These are phyloP conservation scores for Hibiscus tridactylites DNA, from an alignment of 345 rosid genomes.

Conservation along the genomic window DNA sequence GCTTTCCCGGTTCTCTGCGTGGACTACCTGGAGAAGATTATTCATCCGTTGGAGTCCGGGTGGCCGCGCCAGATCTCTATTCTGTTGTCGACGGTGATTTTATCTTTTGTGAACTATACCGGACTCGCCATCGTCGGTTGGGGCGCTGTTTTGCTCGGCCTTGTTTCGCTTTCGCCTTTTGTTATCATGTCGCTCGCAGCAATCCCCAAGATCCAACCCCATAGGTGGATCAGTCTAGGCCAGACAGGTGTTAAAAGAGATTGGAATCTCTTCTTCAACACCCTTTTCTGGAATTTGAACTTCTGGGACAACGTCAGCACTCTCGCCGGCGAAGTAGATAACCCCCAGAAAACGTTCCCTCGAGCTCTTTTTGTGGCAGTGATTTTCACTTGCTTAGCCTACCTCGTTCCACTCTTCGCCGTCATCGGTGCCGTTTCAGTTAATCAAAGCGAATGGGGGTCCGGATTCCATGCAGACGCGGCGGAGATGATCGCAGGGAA, in stretches of 20 bases:
- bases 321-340: constrained; percentile 67
- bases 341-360: constrained; percentile 64
- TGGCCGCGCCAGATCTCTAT: constrained; percentile 44
- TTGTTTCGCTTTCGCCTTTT: constrained; percentile 71
- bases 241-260: constrained; percentile 45
- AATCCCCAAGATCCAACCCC: constrained; percentile 58
- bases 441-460: constrained; percentile 36
- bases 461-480: constrained; percentile 66
- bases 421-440: constrained; percentile 46
- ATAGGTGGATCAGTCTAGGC: constrained; percentile 68
- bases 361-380: constrained; percentile 55
- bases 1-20: constrained; percentile 68
- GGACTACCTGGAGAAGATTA: constrained; percentile 44
- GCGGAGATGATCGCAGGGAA: constrained; percentile 52
- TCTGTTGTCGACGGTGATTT: constrained; percentile 26
- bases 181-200: constrained; percentile 55
- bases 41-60: constrained; percentile 16
- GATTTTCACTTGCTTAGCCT: constrained; percentile 70
- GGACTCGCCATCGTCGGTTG: constrained; percentile 73
- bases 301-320: constrained; percentile 93
- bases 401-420: constrained; percentile 72
- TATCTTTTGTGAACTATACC: constrained; percentile 63
- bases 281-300: constrained; percentile 89
- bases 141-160: constrained; percentile 53
- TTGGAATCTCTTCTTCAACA: constrained; percentile 79